Evolutionary conservation across 2,329 filamentous ascomycete species (phyloP).

Genomic region (Colletotrichum magnum): DNA sequence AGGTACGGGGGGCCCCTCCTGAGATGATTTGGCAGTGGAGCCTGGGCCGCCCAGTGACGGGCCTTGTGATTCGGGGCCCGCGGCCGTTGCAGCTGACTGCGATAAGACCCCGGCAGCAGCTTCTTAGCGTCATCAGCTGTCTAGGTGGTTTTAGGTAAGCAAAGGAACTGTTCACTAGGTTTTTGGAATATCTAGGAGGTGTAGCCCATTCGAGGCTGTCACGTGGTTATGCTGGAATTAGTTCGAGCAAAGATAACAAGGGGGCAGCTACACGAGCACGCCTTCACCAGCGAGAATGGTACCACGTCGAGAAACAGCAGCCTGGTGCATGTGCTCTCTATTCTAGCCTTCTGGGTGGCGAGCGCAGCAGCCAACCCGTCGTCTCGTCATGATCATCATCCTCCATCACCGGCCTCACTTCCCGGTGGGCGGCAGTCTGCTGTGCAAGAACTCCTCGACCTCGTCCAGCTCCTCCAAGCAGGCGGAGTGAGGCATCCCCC

Average conservation of each 20-base stretch:
- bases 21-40: background rate
- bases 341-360: background rate
- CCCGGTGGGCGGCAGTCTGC: constrained; percentile 59
- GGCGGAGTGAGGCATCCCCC: constrained; percentile 82
- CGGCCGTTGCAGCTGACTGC: background rate
- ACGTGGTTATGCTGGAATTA: too few species aligned
- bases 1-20: too few species aligned
- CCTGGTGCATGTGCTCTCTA: background rate
- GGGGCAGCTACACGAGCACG: too few species aligned
- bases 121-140: background rate
- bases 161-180: background rate
- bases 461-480: constrained; percentile 85
- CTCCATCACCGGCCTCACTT: constrained; percentile 30
- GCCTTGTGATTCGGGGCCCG: constrained; percentile 2
- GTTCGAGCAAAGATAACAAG: too few species aligned
- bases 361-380: background rate
- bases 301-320: too few species aligned
- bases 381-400: background rate
- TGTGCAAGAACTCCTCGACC: constrained; percentile 73
- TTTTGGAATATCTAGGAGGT: too few species aligned
- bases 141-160: constrained; percentile 4
- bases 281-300: too few species aligned
- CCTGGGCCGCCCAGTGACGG: background rate
- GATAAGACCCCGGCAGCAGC: background rate
- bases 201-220: too few species aligned